Evolutionary conservation across 129 eudicot genomes (phyloP).

Genomic region (Arctium lappa): DNA sequence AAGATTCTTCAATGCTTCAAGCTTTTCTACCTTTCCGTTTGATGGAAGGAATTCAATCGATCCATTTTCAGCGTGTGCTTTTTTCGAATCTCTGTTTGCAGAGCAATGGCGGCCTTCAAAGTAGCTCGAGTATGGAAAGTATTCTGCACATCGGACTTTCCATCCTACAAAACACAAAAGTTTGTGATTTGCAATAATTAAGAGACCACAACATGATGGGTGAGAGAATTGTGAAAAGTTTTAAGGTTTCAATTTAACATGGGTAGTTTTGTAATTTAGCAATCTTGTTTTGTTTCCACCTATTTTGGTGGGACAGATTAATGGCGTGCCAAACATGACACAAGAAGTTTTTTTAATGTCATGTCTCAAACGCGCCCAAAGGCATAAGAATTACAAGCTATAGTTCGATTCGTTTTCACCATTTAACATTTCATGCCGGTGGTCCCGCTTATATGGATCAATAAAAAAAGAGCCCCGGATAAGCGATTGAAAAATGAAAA

Average conservation of each 20-base stretch:
- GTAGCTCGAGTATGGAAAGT: conserved; percentile 79
- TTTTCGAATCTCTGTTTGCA: conserved; percentile 28
- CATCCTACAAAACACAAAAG: conserved; percentile 56
- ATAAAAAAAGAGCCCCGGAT: not conserved
- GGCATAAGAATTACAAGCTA: too few relatives aligned
- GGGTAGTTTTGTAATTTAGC: too few relatives aligned
- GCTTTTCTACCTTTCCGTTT: conserved; percentile 55
- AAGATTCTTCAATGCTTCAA: conserved; percentile 57
- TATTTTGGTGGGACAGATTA: too few relatives aligned
- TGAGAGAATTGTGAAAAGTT: not conserved
- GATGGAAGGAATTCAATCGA: conserved; percentile 26
- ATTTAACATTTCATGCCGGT: not conserved
- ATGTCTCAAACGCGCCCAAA: too few relatives aligned
- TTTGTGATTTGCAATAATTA: not conserved
- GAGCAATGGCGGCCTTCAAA: conserved; percentile 75
- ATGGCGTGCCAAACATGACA: too few relatives aligned
- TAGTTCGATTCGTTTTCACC: not conserved
- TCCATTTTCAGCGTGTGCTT: conserved; percentile 45
- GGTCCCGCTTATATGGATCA: not conserved
- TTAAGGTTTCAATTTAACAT: too few relatives aligned
- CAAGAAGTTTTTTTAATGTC: too few relatives aligned
- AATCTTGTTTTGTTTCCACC: too few relatives aligned
- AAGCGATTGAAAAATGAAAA: not conserved
- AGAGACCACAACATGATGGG: not conserved
- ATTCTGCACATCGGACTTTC: conserved; percentile 72